Conservation (phyloP, 2,329 filamentous ascomycete species). For the Fusarium sp. region DNA sequence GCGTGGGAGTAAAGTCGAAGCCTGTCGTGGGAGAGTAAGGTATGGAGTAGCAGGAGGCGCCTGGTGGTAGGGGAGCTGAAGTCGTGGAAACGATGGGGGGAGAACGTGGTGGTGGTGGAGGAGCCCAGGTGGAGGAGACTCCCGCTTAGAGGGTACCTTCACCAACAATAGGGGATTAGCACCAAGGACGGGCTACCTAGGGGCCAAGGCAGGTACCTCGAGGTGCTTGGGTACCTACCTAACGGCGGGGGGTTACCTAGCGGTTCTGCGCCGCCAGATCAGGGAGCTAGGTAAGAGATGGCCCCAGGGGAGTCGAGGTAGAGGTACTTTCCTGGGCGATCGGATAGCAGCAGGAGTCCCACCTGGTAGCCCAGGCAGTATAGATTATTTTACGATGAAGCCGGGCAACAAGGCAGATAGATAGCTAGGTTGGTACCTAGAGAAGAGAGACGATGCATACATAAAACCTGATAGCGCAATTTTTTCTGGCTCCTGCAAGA, state of each 20-base stretch:
- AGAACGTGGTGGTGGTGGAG: conserved; percentile 29
- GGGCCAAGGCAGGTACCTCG: conserved; percentile 26
- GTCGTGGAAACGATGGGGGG: conserved; percentile 25
- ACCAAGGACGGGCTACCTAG: conserved; percentile 10
- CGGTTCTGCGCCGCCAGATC: conserved; percentile 25
- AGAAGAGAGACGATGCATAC: background rate
- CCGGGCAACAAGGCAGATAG: background rate
- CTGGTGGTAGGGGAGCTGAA: conserved; percentile 43
- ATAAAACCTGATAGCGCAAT: background rate
- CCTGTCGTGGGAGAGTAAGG: conserved; percentile 43
- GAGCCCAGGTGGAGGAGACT: conserved; percentile 21
- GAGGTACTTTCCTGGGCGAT: conserved; percentile 12
- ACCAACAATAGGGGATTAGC: conserved; percentile 29
- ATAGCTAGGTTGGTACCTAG: background rate
- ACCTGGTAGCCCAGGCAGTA: background rate
- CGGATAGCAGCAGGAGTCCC: conserved; percentile 19
- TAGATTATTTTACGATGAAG: background rate
- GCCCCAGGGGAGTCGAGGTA: conserved; percentile 12
- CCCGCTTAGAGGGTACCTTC: conserved; percentile 21
- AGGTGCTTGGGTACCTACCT: conserved; percentile 23
- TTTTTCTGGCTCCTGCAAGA: background rate
- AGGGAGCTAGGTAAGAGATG: conserved; percentile 20
- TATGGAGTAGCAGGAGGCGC: conserved; percentile 42
- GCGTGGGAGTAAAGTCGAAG: conserved; percentile 46
- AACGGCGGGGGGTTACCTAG: conserved; percentile 16